Evolutionary conservation across 441 rosid species (phyloP).

Genomic region (Corymbia calophylla): DNA sequence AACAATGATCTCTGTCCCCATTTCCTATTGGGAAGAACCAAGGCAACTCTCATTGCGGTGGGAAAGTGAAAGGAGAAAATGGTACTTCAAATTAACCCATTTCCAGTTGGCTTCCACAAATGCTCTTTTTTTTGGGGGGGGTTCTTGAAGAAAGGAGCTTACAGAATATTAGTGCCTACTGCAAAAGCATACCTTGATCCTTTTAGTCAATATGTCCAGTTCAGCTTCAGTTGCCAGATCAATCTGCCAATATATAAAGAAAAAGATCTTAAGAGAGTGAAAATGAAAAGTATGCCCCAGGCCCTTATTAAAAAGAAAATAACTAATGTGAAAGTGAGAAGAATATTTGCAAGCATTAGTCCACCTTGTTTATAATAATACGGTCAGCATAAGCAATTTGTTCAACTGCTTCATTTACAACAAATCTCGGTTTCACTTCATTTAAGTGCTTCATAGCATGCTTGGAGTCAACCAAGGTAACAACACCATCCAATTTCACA

Average conservation of each 20-base stretch:
- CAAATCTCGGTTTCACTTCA: slow-evolving; percentile 66
- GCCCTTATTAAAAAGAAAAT: background rate
- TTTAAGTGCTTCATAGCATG: slow-evolving; percentile 61
- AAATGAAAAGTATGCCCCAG: background rate
- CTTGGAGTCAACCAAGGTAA: slow-evolving; percentile 69
- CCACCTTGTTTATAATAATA: slow-evolving; percentile 63
- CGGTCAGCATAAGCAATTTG: slow-evolving; percentile 82
- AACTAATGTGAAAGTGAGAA: background rate
- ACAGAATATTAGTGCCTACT: background rate
- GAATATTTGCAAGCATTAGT: background rate
- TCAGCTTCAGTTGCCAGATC: slow-evolving; percentile 59
- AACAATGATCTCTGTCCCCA: background rate
- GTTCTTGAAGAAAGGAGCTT: background rate
- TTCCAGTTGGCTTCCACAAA: background rate
- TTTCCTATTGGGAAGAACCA: background rate
- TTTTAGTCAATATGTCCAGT: slow-evolving; percentile 34
- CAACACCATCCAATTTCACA: slow-evolving; percentile 69
- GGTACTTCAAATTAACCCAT: background rate
- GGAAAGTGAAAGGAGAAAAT: background rate
- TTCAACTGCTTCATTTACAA: slow-evolving; percentile 66
- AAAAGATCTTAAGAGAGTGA: background rate
- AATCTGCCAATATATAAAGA: slow-evolving; percentile 32
- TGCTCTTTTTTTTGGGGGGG: background rate
- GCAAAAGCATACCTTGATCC: slow-evolving; percentile 43
- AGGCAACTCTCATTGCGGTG: background rate